Conservation (phyloP, 2,329 filamentous ascomycete genomes). For the Sphaerostilbella broomeana region DNA sequence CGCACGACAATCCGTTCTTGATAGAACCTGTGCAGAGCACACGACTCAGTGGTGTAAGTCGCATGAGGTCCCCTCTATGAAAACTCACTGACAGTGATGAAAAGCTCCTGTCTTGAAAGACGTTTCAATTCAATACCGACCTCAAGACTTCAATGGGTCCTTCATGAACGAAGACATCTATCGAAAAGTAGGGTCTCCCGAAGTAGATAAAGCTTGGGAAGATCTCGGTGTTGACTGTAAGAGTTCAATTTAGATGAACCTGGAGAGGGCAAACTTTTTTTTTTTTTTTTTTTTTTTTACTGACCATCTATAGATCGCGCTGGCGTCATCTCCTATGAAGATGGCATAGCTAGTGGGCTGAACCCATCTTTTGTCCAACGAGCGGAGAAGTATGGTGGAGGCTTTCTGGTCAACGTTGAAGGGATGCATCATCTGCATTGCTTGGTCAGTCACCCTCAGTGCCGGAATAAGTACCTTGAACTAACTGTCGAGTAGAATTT, state of each 20-base stretch:
- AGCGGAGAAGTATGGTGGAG: constrained; percentile 48
- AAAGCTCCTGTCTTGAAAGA: constrained; percentile 30
- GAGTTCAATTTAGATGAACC: no score
- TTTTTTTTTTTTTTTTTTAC: no score
- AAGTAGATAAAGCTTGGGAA: constrained; percentile 53
- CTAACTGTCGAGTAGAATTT: constrained; percentile 39
- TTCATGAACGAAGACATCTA: constrained; percentile 50
- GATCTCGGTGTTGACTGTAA: constrained; percentile 38
- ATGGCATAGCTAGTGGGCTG: constrained; percentile 46
- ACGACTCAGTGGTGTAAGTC: constrained; percentile 34
- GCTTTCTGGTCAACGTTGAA: constrained; percentile 52
- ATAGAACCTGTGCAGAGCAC: constrained; percentile 22
- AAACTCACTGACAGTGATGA: no score
- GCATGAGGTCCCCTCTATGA: not conserved
- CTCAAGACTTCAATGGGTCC: constrained; percentile 47
- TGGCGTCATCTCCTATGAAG: constrained; percentile 41
- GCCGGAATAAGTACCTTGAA: rapidly evolving
- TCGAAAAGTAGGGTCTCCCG: constrained; percentile 40
- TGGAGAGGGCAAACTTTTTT: no score
- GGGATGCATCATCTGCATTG: constrained; percentile 54
- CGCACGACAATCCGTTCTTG: not conserved
- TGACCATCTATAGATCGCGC: constrained; percentile 31
- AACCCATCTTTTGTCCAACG: constrained; percentile 49
- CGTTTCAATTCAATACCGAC: constrained; percentile 26
- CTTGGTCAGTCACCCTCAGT: constrained; percentile 31